Evolutionary conservation across 495 filamentous ascomycete species (phyloP), one percentile per base, ranked within the genome.

Genomic region (Neurospora sublineolata): DNA sequence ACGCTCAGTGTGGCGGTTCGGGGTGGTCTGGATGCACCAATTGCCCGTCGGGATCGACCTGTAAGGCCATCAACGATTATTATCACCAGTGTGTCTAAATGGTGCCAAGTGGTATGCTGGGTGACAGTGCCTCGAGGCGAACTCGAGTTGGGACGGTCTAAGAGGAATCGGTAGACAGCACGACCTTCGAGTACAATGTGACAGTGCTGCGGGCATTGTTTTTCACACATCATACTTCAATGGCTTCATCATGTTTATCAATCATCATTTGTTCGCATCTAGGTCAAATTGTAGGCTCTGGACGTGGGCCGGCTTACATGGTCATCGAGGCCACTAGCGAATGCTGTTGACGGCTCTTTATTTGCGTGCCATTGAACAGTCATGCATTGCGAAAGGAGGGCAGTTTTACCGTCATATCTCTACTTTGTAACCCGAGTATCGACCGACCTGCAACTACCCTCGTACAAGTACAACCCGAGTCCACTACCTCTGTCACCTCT

Each of bases 1-100:
- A 76, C 44, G 75, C 73, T 40, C 82, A 83, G 73, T 84, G 82
- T 73, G 82, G 82, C 41, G 82, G 82, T n/a, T 70, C 18, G 40
- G 77, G 78, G 10, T 80, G 37, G 44, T 74, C 58, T 3, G 80
- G 80, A 9, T 80, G 78, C 76, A 77, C 75, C 5, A 68, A 42
- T 9, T 81, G 80, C 73, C 74, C 73, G 23, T 40, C 67, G 18
- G 76, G 78, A 14, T 75, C 73, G 41, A 78, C 76, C 7, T 80
- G 78, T 74, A 71, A 11, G 40, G 44, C 52, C 36, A 42, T 60
- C 1, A 79, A 80, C 68, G 72, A 76, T 3, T 79, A 76, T 33
- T 80, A 79, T 46, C 73, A 60, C 14, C 78, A 80, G 72, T 80
- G 78, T 68, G 11, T 75, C 2, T 77, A 42, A 76, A 18, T 60